Base-by-base conservation (phyloP, 441 rosid species). In the Manihot esculenta region DNA sequence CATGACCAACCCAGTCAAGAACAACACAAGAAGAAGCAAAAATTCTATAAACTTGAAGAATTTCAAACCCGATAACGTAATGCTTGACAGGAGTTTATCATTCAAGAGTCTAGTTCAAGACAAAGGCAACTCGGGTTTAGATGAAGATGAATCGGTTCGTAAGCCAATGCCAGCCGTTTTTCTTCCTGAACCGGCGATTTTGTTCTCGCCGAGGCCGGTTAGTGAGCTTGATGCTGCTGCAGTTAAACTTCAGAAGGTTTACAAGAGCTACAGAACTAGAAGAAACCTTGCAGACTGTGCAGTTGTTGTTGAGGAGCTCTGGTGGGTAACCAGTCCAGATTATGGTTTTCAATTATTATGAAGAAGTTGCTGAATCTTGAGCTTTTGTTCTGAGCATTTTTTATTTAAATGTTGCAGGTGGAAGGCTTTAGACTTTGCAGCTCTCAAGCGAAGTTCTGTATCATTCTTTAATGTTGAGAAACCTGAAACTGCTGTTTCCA, bases 271-370 rank as follows among this genome's bases (percentile, higher is more conserved):
- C 73, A 80, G 97, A 50, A 94, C 98, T 0, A 88, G 98, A 64
- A 82, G 99, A 77, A 92, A 87, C 86, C 90, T 94, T 15, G 99
- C 98, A 0, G 97, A 94, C 79, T 94, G 99, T 64, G 97, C 97
- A 0, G 96, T 94, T 68, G 84, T 94, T 17, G 91, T 84, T 42
- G 97, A 92, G 79, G 95, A 94, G 74, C 86, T 89, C 84, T 94
- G 97, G 99, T 94, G 55, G 60, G 86, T 77, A 12, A 48, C 56
- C 5, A 6, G 47, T n/a, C 41, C 5, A 2, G 10, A 1, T 17
- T 57, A 2, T 48, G 0, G 26, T 44, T 3, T 12, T 30, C 5
- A 30, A 20, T 53, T 27, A 13, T 49, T 23, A 24, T 7, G 33
- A 30, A 30, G 33, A 35, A 35, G 41, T 30, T 30, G 35, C 35